Evolutionary conservation across 257 asterid species (phyloP), one percentile per base, ranked within the genome.

Genomic region (Solanum chiquidenum): DNA sequence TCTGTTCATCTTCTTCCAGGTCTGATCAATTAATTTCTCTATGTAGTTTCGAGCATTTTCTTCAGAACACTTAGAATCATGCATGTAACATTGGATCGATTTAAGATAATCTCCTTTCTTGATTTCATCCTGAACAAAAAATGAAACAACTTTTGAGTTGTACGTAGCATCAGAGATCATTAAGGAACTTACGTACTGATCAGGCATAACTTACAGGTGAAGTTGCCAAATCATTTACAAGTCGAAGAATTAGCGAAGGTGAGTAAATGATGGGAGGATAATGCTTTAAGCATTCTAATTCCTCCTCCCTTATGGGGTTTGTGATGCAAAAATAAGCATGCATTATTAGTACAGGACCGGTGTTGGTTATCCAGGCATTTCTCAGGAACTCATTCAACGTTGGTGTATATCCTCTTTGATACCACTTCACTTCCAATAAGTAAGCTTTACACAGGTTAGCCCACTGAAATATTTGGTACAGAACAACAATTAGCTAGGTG

Each of bases 191-290:
- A 40, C 9, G 29, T 35, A 25, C 38, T 68, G 66, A 68, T 23
- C 42, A 68, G 20, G 80, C 87, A 64, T 8, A 84, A 33, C 94
- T 31, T 91, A 92, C 94, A 1, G 93, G 86, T 11, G 95, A 40
- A 52, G 94, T 93, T 86, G 91, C 94, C 89, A 93, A 90, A 89
- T 93, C 95, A 84, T 93, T 90, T 4, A 77, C 82, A 5, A 93
- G 92, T 21, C 94, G 94, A 71, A 91, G 91, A 90, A 93, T 85
- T 85, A 88, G 62, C 1, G 94, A 89, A 3, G 94, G 90, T 88
- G 89, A 88, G 31, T 77, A 91, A 77, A 92, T 86, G 25, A 93
- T 62, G 4, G 88, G 74, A 0, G 91, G 90, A 35, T 87, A 73
- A 20, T 89, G 64, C 87, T 88, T 91, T 10, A 93, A 16, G 33